Evolutionary conservation across 1,139 yeast species (phyloP).

Genomic region (Martiniozyma asiatica): DNA sequence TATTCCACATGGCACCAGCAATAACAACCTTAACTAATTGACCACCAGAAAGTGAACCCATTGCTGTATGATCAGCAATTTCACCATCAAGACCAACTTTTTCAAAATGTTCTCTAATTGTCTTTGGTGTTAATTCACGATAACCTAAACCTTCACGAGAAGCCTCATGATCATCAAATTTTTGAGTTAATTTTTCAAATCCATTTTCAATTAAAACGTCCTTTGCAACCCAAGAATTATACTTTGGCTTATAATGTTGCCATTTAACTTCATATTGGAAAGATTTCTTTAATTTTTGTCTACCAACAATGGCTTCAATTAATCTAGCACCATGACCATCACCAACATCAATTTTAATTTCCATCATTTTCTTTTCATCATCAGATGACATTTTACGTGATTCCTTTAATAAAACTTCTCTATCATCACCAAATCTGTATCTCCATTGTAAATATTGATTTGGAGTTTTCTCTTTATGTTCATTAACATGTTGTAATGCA

Average conservation of each 20-base stretch:
- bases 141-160: slow-evolving; percentile 98
- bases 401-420: slow-evolving; percentile 90
- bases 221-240: slow-evolving; percentile 86
- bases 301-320: slow-evolving; percentile 89
- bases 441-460: slow-evolving; percentile 98
- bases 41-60: slow-evolving; percentile 96
- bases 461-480: slow-evolving; percentile 95
- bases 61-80: slow-evolving; percentile 94
- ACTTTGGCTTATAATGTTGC: slow-evolving; percentile 87
- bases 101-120: slow-evolving; percentile 91
- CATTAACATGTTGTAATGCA: slow-evolving; percentile 93
- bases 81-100: slow-evolving; percentile 96
- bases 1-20: slow-evolving; percentile 99
- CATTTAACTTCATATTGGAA: slow-evolving; percentile 96
- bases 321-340: slow-evolving; percentile 87
- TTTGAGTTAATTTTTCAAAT: slow-evolving; percentile 77
- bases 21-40: slow-evolving; percentile 96
- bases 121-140: slow-evolving; percentile 83
- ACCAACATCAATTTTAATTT: slow-evolving; percentile 61
- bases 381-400: slow-evolving; percentile 70
- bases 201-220: slow-evolving; percentile 73
- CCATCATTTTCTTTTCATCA: slow-evolving; percentile 74
- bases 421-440: slow-evolving; percentile 94
- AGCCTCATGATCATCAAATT: slow-evolving; percentile 96
- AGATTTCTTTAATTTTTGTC: slow-evolving; percentile 91